Conservation (phyloP, 305 asterid species). For the Fraxinus sp. region DNA sequence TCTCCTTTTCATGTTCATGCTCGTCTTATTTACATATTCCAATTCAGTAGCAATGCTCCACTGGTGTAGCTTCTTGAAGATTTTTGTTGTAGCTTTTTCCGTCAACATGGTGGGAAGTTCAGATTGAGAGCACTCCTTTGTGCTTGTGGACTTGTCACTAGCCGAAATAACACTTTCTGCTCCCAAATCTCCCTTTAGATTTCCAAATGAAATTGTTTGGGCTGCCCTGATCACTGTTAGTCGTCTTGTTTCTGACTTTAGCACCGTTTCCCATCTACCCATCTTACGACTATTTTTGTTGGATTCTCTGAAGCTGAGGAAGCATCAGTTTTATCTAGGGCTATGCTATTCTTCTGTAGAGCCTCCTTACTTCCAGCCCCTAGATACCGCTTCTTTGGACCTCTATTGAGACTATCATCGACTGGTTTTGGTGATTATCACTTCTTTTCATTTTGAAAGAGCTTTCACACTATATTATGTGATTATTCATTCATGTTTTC, state of each 20-base stretch:
- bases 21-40: slow-evolving; percentile 23
- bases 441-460: neutral
- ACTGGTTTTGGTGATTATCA: neutral
- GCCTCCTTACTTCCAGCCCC: too few relatives aligned
- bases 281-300: slow-evolving; percentile 29
- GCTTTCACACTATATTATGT: neutral
- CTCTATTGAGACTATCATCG: neutral
- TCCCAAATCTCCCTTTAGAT: slow-evolving; percentile 18
- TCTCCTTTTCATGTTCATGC: slow-evolving; percentile 18
- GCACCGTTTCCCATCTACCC: neutral
- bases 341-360: too few relatives aligned
- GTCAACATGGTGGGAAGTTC: slow-evolving; percentile 34
- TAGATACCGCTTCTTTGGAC: too few relatives aligned
- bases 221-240: neutral
- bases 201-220: slow-evolving; percentile 9
- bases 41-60: slow-evolving; percentile 13
- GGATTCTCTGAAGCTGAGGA: slow-evolving; percentile 13
- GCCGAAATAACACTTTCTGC: slow-evolving; percentile 13
- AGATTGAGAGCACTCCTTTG: slow-evolving; percentile 19
- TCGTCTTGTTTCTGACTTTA: slow-evolving; percentile 6
- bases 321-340: neutral
- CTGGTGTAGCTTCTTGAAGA: neutral
- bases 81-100: neutral
- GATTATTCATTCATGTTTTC: neutral
- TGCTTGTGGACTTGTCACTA: slow-evolving; percentile 10